A percentile compares a stretch with the other conserved stretches of the same genome.
These are phyloP conservation scores for Hemisphaericaspora lyxosophila DNA, from an alignment of 1,139 yeast species.

Conservation along the genomic window DNA sequence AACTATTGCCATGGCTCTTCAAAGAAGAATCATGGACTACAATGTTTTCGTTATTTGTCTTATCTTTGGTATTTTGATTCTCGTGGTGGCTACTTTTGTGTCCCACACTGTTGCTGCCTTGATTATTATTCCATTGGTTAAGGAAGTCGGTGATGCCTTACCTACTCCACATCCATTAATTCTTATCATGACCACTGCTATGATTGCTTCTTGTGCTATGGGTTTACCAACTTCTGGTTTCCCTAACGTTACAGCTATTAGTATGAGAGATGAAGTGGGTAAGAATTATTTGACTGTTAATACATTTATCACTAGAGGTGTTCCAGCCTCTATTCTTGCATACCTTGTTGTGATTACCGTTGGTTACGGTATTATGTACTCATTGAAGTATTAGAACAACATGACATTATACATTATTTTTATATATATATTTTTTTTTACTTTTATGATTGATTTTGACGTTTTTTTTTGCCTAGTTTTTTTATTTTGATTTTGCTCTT, in stretches of 20 bases:
- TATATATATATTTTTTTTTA: background rate
- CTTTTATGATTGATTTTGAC: conserved; percentile 1
- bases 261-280: conserved; percentile 88
- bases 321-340: conserved; percentile 77
- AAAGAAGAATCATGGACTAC: conserved; percentile 56
- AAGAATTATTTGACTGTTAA: conserved; percentile 80
- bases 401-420: background rate
- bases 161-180: conserved; percentile 70
- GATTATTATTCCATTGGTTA: conserved; percentile 83
- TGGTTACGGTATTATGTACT: conserved; percentile 72
- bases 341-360: conserved; percentile 62
- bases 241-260: conserved; percentile 94
- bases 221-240: conserved; percentile 95
- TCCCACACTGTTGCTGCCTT: conserved; percentile 96
- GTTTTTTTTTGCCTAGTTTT: background rate
- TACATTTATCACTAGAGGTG: conserved; percentile 82
- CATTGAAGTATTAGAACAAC: conserved; percentile 43
- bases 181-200: conserved; percentile 79
- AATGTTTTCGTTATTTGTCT: conserved; percentile 68
- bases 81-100: conserved; percentile 88
- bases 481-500: background rate
- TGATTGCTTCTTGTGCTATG: conserved; percentile 90
- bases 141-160: conserved; percentile 77
- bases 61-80: conserved; percentile 74
- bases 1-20: conserved; percentile 74